A percentile compares a stretch with the other conserved stretches of the same genome.
Conservation (phyloP, 106 monocot species). For the Agapanthus africanus region DNA sequence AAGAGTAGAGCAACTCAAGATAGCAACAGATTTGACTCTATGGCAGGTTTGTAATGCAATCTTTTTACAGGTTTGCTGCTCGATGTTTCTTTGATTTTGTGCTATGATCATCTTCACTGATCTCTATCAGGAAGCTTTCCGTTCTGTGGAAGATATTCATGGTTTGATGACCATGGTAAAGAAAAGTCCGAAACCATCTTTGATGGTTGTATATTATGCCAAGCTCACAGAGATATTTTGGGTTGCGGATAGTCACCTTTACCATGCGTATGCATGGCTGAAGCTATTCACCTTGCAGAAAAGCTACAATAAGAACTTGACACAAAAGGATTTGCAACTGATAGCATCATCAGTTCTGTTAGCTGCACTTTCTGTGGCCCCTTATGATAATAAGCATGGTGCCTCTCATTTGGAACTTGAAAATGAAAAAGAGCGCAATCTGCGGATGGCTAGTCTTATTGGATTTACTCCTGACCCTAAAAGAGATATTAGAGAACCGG, state of each 20-base stretch:
- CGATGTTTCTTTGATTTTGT: not conserved
- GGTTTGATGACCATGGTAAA: constrained; percentile 95
- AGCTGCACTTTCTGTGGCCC: constrained; percentile 74
- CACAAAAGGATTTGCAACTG: constrained; percentile 89
- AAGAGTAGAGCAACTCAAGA: constrained; percentile 93
- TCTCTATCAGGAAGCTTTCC: constrained; percentile 83
- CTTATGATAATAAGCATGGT: constrained; percentile 72
- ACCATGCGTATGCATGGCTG: constrained; percentile 96
- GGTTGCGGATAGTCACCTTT: constrained; percentile 83
- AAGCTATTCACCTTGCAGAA: constrained; percentile 87
- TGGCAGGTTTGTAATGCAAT: constrained; percentile 71
- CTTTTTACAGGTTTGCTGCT: not conserved
- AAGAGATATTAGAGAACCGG: constrained; percentile 69
- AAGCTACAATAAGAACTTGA: constrained; percentile 88
- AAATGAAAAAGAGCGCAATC: constrained; percentile 87
- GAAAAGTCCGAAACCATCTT: constrained; percentile 82
- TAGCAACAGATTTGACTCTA: constrained; percentile 79
- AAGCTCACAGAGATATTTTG: constrained; percentile 91
- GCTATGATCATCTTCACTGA: not conserved
- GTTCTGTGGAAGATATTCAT: constrained; percentile 91
- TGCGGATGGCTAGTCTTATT: constrained; percentile 81
- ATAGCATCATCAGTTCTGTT: constrained; percentile 90
- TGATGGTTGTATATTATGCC: constrained; percentile 90
- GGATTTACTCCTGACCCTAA: constrained; percentile 72
- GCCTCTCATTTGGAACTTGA: constrained; percentile 84